A percentile compares a stretch with the other conserved stretches of the same genome.
Conservation (phyloP, 306 rosid genomes). For the Vachellia collinsii region DNA sequence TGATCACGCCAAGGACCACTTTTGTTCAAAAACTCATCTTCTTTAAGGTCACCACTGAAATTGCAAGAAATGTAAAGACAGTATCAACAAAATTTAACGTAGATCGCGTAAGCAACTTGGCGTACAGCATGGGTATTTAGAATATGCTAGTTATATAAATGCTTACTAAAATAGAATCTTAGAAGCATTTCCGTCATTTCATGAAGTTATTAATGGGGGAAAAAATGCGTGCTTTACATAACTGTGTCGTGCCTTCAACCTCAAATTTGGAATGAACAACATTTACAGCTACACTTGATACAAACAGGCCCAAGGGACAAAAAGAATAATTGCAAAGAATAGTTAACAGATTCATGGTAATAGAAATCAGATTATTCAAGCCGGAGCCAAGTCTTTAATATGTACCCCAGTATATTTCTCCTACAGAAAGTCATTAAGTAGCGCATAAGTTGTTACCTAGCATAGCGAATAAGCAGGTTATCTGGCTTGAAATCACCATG, state of each 20-base stretch:
- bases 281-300: conserved; percentile 15
- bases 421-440: conserved; percentile 9
- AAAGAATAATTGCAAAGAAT: conserved; percentile 5
- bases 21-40: conserved; percentile 64
- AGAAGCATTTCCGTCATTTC: conserved; percentile 22
- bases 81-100: neutral
- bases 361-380: conserved; percentile 25
- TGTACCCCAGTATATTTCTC: neutral
- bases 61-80: conserved; percentile 28
- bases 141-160: conserved; percentile 24
- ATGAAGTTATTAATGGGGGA: conserved; percentile 21
- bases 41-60: conserved; percentile 59
- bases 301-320: neutral
- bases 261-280: conserved; percentile 23
- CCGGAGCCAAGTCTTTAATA: conserved; percentile 6
- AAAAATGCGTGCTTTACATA: neutral
- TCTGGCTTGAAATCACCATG: conserved; percentile 99
- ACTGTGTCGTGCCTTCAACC: neutral
- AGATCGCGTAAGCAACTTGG: conserved; percentile 18
- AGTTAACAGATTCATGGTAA: neutral
- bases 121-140: neutral
- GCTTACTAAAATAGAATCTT: conserved; percentile 17
- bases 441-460: conserved; percentile 57
- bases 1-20: conserved; percentile 84
- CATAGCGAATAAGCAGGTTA: conserved; percentile 87